Percentiles rank a stretch among this genome's conserved stretches.
Evolutionary conservation across 1,139 yeast species (phyloP).

Genomic region (Protomyces inouyei): DNA sequence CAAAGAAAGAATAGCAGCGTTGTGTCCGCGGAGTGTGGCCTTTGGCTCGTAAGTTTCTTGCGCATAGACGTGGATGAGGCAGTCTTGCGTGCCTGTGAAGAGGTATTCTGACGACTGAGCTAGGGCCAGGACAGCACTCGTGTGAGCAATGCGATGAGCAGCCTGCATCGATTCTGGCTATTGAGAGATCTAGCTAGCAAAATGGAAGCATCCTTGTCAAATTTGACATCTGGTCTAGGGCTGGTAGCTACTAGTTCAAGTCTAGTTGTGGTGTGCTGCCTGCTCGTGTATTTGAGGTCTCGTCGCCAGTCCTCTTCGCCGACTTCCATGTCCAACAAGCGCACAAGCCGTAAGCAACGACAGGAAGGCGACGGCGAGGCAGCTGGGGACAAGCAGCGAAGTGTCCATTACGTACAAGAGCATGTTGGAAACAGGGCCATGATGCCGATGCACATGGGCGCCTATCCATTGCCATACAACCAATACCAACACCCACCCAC

Average conservation of each 20-base stretch:
- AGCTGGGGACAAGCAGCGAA: background rate
- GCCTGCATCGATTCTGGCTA: background rate
- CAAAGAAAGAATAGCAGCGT: constrained; percentile 69
- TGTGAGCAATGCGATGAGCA: constrained; percentile 7
- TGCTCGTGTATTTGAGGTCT: background rate
- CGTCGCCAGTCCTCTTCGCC: background rate
- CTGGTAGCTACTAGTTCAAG: background rate
- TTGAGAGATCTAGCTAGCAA: too few species aligned
- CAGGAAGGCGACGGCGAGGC: background rate
- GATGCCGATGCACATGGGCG: background rate
- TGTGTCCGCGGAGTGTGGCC: constrained; percentile 51
- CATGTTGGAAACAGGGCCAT: background rate
- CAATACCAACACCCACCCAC: background rate
- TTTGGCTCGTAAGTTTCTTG: constrained; percentile 56
- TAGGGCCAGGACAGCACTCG: constrained; percentile 55
- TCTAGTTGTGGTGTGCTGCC: background rate
- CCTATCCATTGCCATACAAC: background rate
- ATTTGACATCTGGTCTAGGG: background rate
- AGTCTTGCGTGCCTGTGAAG: constrained; percentile 91
- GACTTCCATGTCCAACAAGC: background rate
- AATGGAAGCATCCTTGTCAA: too few species aligned
- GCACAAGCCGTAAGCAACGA: background rate
- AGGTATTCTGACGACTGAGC: constrained; percentile 58
- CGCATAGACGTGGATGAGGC: constrained; percentile 59
- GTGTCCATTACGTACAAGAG: background rate